Base-by-base conservation (phyloP, 768 basidiomycete genomes). In the Naganishia onofrii region DNA sequence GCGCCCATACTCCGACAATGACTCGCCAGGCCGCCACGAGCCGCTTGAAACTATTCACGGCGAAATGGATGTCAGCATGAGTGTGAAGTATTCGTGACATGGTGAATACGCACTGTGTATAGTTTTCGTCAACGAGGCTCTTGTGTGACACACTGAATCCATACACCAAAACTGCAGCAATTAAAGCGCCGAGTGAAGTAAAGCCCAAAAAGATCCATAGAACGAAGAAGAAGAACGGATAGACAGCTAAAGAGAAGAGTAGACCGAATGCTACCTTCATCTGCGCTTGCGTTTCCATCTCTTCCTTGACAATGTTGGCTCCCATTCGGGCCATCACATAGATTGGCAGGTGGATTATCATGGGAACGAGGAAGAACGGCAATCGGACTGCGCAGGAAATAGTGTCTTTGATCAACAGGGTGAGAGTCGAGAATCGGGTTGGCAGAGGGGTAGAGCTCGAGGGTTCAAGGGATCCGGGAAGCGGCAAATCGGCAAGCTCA, bases 211-310 rank as follows among this genome's bases (percentile, higher is more conserved):
- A 78, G 17, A 89, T 87, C 93, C 93, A 99, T 8, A 95, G 81
- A 71, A 87, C 85, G 77, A 91, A 87, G 83, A 97, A 97, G 38
- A 88, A 81, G n/a, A 87, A 79, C 26, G 92, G 88, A 83, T 97
- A 96, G 52, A 90, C 88, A 72, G 91, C 76, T 69, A 90, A 81
- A 46, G 90, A 86, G 66, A 96, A 80, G 42, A 95, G 76, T 31
- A 86, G 74, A 1, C 93, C 93, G 75, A 95, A 89, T 15, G 90
- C 88, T 54, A 96, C 79, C 84, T 99, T 99, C 84, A 92, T 98
- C 84, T 98, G 94, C 53, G 95, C 96, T 80, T 92, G 89, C 13
- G 92, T 90, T 80, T 97, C 95, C 80, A 97, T 89, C 78, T 97
- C 93, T 71, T 92, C 87, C 76, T 90, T 85, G 42, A 86, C 88